These are phyloP conservation scores for Trypanosomatidae sp. DNA, from an alignment of 208 protist species.

Conservation along the genomic window DNA sequence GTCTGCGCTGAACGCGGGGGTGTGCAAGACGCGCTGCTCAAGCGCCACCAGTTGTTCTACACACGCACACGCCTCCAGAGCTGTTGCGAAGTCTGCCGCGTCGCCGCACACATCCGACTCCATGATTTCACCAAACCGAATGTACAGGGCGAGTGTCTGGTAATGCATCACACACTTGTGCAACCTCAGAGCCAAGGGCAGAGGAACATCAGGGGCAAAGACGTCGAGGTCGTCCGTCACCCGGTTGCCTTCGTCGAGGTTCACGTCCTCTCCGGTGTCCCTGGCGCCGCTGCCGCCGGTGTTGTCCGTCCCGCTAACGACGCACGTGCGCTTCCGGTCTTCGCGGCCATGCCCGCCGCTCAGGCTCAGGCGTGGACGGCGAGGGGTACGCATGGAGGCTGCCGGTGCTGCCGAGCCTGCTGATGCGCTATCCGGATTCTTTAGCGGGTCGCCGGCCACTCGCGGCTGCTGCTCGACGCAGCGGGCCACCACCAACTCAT, in stretches of 20 bases:
- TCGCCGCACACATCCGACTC: constrained; percentile 35
- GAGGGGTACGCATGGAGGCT: background rate
- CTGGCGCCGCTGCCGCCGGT: background rate
- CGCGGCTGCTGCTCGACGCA: constrained; percentile 20
- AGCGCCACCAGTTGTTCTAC: constrained; percentile 30
- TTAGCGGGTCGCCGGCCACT: background rate
- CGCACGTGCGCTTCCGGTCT: background rate
- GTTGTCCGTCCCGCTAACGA: background rate
- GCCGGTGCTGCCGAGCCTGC: background rate
- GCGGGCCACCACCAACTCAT: constrained; percentile 20
- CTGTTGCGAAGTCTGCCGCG: constrained; percentile 10
- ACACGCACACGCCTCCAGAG: constrained; percentile 10
- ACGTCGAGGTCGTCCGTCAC: constrained; percentile 21
- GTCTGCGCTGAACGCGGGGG: constrained; percentile 16
- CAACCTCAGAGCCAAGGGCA: constrained; percentile 49
- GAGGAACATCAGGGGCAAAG: constrained; percentile 21
- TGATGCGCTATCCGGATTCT: background rate
- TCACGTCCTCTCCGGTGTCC: background rate
- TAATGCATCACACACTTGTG: constrained; percentile 58
- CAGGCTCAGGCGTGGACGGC: background rate
- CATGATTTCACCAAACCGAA: constrained; percentile 42
- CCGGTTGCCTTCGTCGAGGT: constrained; percentile 4
- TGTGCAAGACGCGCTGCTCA: constrained; percentile 27
- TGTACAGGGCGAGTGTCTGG: constrained; percentile 38
- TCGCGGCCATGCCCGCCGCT: constrained; percentile 4